A percentile compares a stretch with the other conserved stretches of the same genome.
phyloP scores from a whole-genome alignment of 164 flowering plant genomes.

The Akebia trifoliata region DNA sequence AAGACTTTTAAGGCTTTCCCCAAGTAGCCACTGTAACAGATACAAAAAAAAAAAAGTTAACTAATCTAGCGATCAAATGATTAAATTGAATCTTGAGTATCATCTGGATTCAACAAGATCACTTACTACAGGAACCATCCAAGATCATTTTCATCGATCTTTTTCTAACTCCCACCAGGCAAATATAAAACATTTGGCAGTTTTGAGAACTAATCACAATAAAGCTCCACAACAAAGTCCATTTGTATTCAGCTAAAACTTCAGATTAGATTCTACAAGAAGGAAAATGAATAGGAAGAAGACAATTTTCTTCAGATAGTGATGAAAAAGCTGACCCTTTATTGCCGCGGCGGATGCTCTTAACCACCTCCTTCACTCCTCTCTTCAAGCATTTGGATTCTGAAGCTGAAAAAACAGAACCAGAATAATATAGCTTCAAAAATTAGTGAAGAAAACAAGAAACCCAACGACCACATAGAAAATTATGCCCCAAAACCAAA shows the following conservation, averaged over 20 bases:
- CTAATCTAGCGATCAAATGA: too few relatives aligned
- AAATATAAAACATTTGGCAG: neutral
- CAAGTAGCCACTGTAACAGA: too few relatives aligned
- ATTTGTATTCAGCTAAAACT: neutral
- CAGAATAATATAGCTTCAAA: conserved; percentile 1
- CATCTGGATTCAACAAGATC: too few relatives aligned
- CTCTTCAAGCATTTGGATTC: conserved; percentile 86
- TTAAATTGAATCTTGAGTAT: too few relatives aligned
- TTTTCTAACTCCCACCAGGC: neutral
- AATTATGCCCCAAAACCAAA: too few relatives aligned
- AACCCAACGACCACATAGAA: neutral
- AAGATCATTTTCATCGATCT: neutral
- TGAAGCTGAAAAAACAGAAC: conserved; percentile 46
- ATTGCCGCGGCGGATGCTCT: conserved; percentile 76
- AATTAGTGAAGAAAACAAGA: neutral
- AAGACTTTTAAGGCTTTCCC: too few relatives aligned
- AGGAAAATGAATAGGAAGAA: neutral
- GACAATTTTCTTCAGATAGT: neutral
- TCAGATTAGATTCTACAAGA: neutral
- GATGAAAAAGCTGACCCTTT: conserved; percentile 55
- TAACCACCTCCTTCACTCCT: conserved; percentile 96
- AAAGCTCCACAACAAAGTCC: neutral
- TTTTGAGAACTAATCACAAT: neutral
- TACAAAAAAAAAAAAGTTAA: too few relatives aligned
- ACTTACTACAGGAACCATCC: too few relatives aligned